Conservation (phyloP, 768 basidiomycete genomes). For the Leccinum incarnatum region DNA sequence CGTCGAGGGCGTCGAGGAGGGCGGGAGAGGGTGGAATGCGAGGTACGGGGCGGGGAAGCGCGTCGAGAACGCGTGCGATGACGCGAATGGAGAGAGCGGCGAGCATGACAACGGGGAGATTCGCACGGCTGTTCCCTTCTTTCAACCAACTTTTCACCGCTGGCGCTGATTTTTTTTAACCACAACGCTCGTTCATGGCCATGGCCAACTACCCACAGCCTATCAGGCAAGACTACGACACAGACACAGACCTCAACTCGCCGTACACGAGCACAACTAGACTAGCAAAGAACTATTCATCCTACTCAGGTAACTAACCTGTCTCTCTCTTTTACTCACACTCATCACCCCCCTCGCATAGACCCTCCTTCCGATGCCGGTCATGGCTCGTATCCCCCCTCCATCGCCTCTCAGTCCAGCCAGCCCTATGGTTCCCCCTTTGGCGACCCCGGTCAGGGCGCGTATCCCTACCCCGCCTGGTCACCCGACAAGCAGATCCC, state of each 20-base stretch:
- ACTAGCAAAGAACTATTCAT: slow-evolving; percentile 40
- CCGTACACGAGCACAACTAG: slow-evolving; percentile 59
- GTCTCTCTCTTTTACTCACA: neutral
- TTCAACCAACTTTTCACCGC: slow-evolving; percentile 18
- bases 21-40: slow-evolving; percentile 40
- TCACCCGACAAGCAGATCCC: slow-evolving; percentile 89
- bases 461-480: slow-evolving; percentile 94
- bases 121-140: slow-evolving; percentile 15
- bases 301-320: slow-evolving; percentile 18
- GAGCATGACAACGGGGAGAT: slow-evolving; percentile 1
- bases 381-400: slow-evolving; percentile 49
- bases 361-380: slow-evolving; percentile 31
- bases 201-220: slow-evolving; percentile 24
- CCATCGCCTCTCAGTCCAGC: slow-evolving; percentile 60
- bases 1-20: slow-evolving; percentile 36
- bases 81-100: slow-evolving; percentile 53
- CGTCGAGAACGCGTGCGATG: slow-evolving; percentile 44
- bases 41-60: slow-evolving; percentile 28
- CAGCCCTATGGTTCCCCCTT: slow-evolving; percentile 58
- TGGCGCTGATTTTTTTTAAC: slow-evolving; percentile 24
- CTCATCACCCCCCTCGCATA: slow-evolving; percentile 1
- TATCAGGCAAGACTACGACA: slow-evolving; percentile 40
- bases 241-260: slow-evolving; percentile 51
- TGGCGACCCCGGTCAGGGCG: slow-evolving; percentile 50
- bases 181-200: slow-evolving; percentile 32